A percentile compares a stretch with the other conserved stretches of the same genome.
phyloP scores from a whole-genome alignment of 2,329 filamentous ascomycete genomes.

The Fusarium virguliforme region DNA sequence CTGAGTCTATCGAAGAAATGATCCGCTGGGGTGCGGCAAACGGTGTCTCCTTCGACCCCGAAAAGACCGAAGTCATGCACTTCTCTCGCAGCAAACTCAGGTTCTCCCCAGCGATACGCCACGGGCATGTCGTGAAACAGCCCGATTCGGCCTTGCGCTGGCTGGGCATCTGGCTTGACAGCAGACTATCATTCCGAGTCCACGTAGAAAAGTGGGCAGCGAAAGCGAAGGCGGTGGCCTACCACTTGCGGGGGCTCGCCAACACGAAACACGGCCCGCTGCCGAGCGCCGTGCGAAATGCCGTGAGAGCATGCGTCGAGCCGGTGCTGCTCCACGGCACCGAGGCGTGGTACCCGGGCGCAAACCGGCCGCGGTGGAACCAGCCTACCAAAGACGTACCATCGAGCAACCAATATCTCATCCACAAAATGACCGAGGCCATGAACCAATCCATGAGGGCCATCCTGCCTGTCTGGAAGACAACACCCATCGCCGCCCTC shows the following conservation, averaged over 20 bases:
- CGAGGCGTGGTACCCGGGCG: neutral
- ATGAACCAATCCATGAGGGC: neutral
- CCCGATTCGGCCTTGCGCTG: fast-evolving
- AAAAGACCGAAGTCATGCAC: neutral
- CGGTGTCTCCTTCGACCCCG: neutral
- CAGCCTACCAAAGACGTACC: slow-evolving; percentile 14
- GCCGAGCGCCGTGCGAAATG: fast-evolving
- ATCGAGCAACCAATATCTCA: slow-evolving; percentile 18
- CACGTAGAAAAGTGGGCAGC: too few species aligned
- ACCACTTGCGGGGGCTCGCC: too few species aligned
- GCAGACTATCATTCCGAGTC: too few species aligned
- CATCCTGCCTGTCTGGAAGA: neutral
- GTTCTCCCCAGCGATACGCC: too few species aligned
- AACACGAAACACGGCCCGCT: fast-evolving
- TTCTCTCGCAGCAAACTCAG: neutral
- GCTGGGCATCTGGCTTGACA: too few species aligned
- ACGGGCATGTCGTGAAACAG: fast-evolving
- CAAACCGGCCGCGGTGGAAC: slow-evolving; percentile 1
- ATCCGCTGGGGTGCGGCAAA: neutral
- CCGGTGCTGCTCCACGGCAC: too few species aligned
- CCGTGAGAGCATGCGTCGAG: too few species aligned
- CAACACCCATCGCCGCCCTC: slow-evolving; percentile 23
- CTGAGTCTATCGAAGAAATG: neutral
- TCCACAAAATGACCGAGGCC: slow-evolving; percentile 25
- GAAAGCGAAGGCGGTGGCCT: fast-evolving